These are phyloP conservation scores for Phytophthora fragariae DNA, from an alignment of 352 stramenopile genomes.

Conservation along the genomic window DNA sequence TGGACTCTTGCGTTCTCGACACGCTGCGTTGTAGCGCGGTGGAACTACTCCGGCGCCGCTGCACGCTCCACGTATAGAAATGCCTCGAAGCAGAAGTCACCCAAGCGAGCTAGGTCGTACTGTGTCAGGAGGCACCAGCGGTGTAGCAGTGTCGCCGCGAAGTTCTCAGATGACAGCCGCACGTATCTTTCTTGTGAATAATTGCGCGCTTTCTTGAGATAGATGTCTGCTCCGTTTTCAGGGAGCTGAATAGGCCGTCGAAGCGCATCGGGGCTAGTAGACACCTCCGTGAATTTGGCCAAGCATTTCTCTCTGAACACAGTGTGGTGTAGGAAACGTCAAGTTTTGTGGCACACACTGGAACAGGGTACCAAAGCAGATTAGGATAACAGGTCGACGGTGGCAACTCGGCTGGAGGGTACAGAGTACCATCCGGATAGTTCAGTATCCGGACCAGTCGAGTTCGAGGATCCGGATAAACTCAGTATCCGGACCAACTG, in stretches of 20 bases:
- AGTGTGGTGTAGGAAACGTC: too few species aligned
- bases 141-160: background rate
- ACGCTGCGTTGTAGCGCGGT: background rate
- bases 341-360: too few species aligned
- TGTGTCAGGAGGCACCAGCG: slow-evolving; percentile 8
- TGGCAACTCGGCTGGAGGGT: too few species aligned
- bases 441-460: too few species aligned
- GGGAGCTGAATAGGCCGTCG: background rate
- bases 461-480: too few species aligned
- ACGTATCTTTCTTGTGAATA: slow-evolving; percentile 11
- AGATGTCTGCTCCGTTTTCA: background rate
- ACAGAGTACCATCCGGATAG: too few species aligned
- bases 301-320: slow-evolving; percentile 13
- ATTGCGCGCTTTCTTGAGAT: slow-evolving; percentile 9
- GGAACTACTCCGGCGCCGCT: slow-evolving; percentile 1
- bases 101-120: background rate
- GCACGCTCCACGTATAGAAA: slow-evolving; percentile 3
- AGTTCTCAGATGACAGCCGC: background rate
- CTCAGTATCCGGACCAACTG: too few species aligned
- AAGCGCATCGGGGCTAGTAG: background rate
- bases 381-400: too few species aligned
- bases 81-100: slow-evolving; percentile 4
- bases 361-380: too few species aligned
- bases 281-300: background rate
- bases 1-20: background rate